Evolutionary conservation across 2,329 filamentous ascomycete genomes (phyloP).

Genomic region (Aureobasidium vineae): DNA sequence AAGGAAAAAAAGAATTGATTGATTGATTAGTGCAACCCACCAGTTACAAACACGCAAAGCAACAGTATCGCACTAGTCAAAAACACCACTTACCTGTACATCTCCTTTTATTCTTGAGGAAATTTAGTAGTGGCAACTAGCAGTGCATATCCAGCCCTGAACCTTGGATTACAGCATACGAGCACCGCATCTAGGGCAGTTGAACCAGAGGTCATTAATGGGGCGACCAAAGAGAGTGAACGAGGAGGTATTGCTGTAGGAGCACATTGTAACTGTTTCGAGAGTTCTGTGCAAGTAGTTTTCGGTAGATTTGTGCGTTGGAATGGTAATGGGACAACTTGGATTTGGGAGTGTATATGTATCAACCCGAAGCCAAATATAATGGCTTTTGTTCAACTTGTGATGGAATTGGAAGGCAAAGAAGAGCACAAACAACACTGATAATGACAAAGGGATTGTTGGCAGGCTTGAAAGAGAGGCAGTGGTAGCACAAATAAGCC

Average conservation of each 20-base stretch:
- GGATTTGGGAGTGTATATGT: not conserved
- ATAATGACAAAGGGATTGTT: not conserved
- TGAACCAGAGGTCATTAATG: not conserved
- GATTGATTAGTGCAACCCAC: not conserved
- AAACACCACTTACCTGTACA: not conserved
- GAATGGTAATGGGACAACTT: not conserved
- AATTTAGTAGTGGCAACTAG: not conserved
- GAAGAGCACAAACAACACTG: not conserved
- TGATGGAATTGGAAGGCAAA: not conserved
- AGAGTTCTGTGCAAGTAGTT: not conserved
- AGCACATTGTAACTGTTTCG: not conserved
- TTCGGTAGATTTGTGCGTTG: not conserved
- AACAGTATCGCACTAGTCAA: not conserved
- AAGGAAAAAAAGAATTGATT: not conserved
- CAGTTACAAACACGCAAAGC: not conserved
- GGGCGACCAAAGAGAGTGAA: not conserved
- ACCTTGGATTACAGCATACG: not conserved
- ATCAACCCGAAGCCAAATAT: not conserved
- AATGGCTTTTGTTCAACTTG: not conserved
- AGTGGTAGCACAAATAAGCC: not conserved
- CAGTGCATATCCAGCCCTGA: not conserved
- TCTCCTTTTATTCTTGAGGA: not conserved
- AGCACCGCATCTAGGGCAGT: not conserved
- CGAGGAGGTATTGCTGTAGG: not conserved
- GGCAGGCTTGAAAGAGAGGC: not conserved